phyloP scores from a whole-genome alignment of 495 filamentous ascomycete genomes.

The Xylaria intraflava region DNA sequence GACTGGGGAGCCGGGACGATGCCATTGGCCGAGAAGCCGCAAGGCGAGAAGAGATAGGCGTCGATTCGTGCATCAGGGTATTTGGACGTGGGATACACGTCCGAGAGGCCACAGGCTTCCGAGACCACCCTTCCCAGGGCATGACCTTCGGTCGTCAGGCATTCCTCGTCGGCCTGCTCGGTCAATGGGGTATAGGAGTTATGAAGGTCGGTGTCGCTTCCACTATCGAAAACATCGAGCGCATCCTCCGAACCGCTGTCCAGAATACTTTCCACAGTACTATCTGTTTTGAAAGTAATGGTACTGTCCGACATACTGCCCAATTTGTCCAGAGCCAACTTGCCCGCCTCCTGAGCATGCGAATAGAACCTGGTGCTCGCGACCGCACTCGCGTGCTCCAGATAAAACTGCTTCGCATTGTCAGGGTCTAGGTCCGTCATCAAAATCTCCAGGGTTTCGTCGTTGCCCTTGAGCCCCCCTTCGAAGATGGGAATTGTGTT shows the following conservation, averaged over 20 bases:
- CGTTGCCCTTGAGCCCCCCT: constrained; percentile 42
- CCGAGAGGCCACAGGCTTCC: constrained; percentile 79
- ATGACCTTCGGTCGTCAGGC: constrained; percentile 87
- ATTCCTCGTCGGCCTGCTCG: constrained; percentile 56
- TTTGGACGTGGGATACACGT: constrained; percentile 76
- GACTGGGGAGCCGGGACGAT: constrained; percentile 71
- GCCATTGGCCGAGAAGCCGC: constrained; percentile 96
- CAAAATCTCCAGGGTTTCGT: constrained; percentile 94
- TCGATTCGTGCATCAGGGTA: constrained; percentile 95
- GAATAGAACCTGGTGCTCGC: constrained; percentile 71
- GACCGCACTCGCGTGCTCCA: constrained; percentile 84
- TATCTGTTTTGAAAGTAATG: constrained; percentile 30
- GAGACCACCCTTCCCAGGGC: constrained; percentile 90
- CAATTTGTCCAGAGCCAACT: constrained; percentile 44
- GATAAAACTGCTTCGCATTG: constrained; percentile 94
- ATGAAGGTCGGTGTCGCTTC: constrained; percentile 55
- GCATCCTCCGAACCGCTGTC: constrained; percentile 40
- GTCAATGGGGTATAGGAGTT: constrained; percentile 51
- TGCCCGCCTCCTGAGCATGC: constrained; percentile 51
- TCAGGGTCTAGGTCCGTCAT: constrained; percentile 96
- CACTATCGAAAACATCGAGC: constrained; percentile 75
- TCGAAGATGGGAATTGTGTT: constrained; percentile 56
- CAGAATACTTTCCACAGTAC: constrained; percentile 21
- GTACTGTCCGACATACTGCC: constrained; percentile 42
- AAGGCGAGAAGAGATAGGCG: constrained; percentile 93